phyloP scores from a whole-genome alignment of 164 flowering plant species.

The Kalanchoe fedtschenkoi region DNA sequence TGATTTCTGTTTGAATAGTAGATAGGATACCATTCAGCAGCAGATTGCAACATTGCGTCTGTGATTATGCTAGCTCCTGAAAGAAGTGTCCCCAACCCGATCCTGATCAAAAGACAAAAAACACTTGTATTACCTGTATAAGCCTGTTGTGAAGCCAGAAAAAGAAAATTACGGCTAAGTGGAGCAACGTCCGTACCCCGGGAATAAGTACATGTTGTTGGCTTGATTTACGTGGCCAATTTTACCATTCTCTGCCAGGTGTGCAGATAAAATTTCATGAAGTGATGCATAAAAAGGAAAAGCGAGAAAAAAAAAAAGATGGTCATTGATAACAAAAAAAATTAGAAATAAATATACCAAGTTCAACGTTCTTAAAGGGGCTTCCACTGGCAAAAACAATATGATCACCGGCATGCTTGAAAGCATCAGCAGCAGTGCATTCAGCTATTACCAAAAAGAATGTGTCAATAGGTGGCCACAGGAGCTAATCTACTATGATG shows the following conservation, averaged over 20 bases:
- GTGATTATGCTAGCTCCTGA: slow-evolving; percentile 77
- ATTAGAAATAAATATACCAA: slow-evolving; percentile 67
- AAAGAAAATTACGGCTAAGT: neutral
- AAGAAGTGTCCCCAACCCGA: slow-evolving; percentile 86
- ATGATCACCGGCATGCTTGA: slow-evolving; percentile 83
- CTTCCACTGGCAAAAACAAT: slow-evolving; percentile 95
- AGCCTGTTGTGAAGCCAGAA: neutral
- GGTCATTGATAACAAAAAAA: too few relatives aligned
- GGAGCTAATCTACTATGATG: too few relatives aligned
- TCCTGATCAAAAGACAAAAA: slow-evolving; percentile 37
- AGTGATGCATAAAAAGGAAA: neutral
- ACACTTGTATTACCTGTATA: neutral
- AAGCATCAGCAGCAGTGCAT: slow-evolving; percentile 90
- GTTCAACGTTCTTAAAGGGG: slow-evolving; percentile 77
- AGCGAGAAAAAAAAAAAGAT: neutral
- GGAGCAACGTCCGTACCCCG: slow-evolving; percentile 52
- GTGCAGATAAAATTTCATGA: neutral
- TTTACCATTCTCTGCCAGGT: slow-evolving; percentile 60
- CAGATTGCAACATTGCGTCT: slow-evolving; percentile 91
- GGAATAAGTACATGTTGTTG: slow-evolving; percentile 96
- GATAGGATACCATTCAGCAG: slow-evolving; percentile 84
- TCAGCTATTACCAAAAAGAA: slow-evolving; percentile 67
- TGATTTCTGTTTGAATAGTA: too few relatives aligned
- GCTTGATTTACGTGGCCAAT: slow-evolving; percentile 80
- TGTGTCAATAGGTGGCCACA: too few relatives aligned